Evolutionary conservation across 495 filamentous ascomycete species (phyloP), one percentile per base, ranked within the genome.

Genomic region (Lasiosphaeria ovina): DNA sequence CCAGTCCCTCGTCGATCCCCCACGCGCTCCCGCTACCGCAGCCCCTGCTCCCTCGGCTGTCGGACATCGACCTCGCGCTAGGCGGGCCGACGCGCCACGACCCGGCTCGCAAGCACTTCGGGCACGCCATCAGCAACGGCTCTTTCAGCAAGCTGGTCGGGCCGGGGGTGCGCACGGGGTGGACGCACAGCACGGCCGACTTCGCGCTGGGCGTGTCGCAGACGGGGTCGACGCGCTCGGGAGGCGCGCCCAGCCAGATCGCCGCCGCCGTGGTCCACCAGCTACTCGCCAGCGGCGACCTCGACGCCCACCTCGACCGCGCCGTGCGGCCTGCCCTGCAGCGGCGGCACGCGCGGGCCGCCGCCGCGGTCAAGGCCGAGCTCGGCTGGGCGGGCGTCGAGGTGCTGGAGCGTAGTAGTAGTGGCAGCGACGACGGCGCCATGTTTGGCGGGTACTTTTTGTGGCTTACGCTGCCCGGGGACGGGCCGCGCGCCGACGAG

Each of bases 131-230:
- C 16, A 88, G 85, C 62, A 97, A 97, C 72, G 90, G 87, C 17
- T 89, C 83, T 14, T 96, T 97, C 73, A 88, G 83, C 65, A 97
- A 97, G 73, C 81, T 96, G 14, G 80, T 86, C n/a, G 89, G 83
- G 0, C 92, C 92, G 0, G 93, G 92, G 0, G 64, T 86, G 40
- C 77, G 92, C 36, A 91, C 88, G 3, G 92, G 92, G 17, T 97
- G 92, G 92, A 82, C 84, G 0, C 92, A 97, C 68, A 86, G 79
- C 14, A 84, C 87, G 3, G 72, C 80, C 17, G 88, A 86, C 55
- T 78, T 95, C 57, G 84, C 84, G 0, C 78, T 79, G 66, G 90
- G 88, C 0, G 63, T 91, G 3, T 82, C 86, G 7, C 85, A 89
- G 77, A 89, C 86, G 63, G 89, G 88, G 17, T 82, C 82, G 3